Conservation (phyloP, 805 yeast genomes). For the Pachysolen tannophilus region DNA sequence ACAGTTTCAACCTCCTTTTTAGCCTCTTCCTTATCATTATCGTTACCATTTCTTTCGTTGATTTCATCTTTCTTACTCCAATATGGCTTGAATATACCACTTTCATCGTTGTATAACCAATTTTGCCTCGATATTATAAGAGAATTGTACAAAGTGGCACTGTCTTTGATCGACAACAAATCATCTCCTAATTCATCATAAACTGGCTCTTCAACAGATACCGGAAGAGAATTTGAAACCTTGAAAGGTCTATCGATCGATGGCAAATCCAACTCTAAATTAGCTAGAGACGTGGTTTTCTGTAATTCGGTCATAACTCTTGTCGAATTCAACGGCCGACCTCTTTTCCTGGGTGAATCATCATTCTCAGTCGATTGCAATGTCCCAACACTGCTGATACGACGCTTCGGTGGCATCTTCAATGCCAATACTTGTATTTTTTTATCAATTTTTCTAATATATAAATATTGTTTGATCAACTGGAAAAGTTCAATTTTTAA, state of each 20-base stretch:
- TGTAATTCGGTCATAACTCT: slow-evolving; percentile 2
- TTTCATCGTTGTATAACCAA: slow-evolving; percentile 40
- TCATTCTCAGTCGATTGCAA: too few relatives aligned
- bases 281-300: slow-evolving; percentile 4
- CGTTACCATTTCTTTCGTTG: slow-evolving; percentile 45
- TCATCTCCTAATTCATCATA: slow-evolving; percentile 41
- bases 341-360: slow-evolving; percentile 1
- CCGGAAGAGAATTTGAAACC: slow-evolving; percentile 57
- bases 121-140: slow-evolving; percentile 64
- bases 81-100: slow-evolving; percentile 56
- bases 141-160: slow-evolving; percentile 66
- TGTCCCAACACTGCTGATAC: too few relatives aligned
- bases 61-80: slow-evolving; percentile 44
- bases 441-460: too few relatives aligned
- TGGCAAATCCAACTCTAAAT: slow-evolving; percentile 5
- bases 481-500: too few relatives aligned
- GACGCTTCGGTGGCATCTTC: slow-evolving; percentile 10
- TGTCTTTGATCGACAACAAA: slow-evolving; percentile 64
- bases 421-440: too few relatives aligned
- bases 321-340: slow-evolving; percentile 3
- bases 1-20: not conserved
- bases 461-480: too few relatives aligned
- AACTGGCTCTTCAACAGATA: slow-evolving; percentile 58
- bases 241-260: slow-evolving; percentile 52
- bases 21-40: not conserved